Evolutionary conservation across 768 basidiomycete species (phyloP).

Genomic region (Saitozyma podzolica): DNA sequence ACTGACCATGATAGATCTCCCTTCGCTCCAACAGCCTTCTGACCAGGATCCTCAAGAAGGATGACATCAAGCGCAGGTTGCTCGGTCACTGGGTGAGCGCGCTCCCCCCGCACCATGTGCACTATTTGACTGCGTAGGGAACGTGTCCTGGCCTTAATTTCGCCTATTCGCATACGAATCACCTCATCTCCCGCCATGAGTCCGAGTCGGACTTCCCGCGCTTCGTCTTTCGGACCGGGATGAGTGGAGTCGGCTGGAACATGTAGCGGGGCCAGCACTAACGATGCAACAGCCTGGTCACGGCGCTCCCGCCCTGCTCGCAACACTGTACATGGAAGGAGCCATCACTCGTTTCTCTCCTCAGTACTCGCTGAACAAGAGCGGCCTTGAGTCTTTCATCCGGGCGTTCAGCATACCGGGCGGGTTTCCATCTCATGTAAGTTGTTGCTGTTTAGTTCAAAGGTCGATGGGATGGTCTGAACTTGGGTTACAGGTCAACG

Average conservation of each 20-base stretch:
- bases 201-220: constrained; percentile 55
- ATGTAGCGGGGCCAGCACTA: background rate
- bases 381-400: constrained; percentile 62
- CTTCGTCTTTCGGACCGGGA: constrained; percentile 73
- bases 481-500: constrained; percentile 54
- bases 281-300: constrained; percentile 59
- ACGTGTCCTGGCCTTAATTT: constrained; percentile 72
- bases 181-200: constrained; percentile 53
- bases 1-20: constrained; percentile 57
- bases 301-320: constrained; percentile 83
- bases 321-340: constrained; percentile 84
- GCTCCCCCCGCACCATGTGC: too few species aligned
- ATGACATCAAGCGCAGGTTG: constrained; percentile 77
- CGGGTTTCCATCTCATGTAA: constrained; percentile 54
- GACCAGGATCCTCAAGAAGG: constrained; percentile 59
- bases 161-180: constrained; percentile 68
- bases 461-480: background rate
- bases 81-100: constrained; percentile 67
- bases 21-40: constrained; percentile 71
- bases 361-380: constrained; percentile 51
- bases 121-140: constrained; percentile 14
- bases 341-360: constrained; percentile 56
- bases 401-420: constrained; percentile 75
- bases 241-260: constrained; percentile 25
- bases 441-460: background rate